Conservation (phyloP, 2,329 filamentous ascomycete genomes). For the Calonectria ilicicola region DNA sequence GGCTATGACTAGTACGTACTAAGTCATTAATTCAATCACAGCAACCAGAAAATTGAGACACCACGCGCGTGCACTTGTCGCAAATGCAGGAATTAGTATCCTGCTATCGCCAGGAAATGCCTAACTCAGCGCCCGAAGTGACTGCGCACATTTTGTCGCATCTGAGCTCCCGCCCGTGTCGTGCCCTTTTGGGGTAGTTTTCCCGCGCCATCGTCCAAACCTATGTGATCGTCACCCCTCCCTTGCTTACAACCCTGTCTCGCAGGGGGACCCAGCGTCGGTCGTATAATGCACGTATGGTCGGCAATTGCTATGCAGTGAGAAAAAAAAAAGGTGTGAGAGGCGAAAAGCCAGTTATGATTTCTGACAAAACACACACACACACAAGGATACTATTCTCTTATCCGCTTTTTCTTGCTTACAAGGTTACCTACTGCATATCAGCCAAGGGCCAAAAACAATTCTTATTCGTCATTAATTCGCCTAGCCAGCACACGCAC, state of each 20-base stretch:
- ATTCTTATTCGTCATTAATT: not conserved
- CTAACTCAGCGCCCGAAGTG: not conserved
- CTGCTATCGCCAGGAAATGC: not conserved
- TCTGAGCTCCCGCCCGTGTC: not conserved
- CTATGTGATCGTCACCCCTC: constrained; percentile 29
- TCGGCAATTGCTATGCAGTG: constrained; percentile 21
- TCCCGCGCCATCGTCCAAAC: constrained; percentile 17
- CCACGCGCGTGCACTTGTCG: constrained; percentile 16
- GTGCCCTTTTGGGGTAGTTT: constrained; percentile 8
- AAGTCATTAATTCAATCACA: not conserved
- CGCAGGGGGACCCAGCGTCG: constrained; percentile 22
- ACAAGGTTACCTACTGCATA: not conserved
- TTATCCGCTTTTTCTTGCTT: not conserved
- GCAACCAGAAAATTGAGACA: constrained; percentile 2
- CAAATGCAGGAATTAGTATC: not conserved
- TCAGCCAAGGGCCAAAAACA: not conserved
- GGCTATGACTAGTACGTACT: constrained; percentile 25
- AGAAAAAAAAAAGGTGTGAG: not conserved
- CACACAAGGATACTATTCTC: not conserved
- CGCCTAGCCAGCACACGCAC: not conserved
- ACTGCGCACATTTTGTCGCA: not conserved
- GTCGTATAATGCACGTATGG: constrained; percentile 1
- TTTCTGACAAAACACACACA: not conserved
- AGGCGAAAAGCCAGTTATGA: not conserved
- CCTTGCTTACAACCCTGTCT: constrained; percentile 15